Percentiles rank a stretch among this genome's conserved stretches.
phyloP scores from a whole-genome alignment of 306 rosid genomes.

The Vigna radiata region DNA sequence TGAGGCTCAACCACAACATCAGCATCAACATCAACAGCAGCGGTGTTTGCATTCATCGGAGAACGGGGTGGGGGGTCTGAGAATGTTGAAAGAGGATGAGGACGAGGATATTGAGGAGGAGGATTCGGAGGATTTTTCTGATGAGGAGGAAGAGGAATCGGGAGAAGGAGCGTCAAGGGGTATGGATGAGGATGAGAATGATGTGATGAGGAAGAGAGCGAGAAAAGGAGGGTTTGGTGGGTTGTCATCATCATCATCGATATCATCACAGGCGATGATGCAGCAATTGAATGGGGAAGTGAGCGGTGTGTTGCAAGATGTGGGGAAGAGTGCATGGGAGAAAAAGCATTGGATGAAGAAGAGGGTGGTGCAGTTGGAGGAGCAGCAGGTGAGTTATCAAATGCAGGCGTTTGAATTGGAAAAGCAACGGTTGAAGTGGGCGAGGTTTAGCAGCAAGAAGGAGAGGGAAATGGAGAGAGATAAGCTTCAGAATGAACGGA shows the following conservation, averaged over 20 bases:
- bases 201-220: conserved; percentile 49
- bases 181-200: conserved; percentile 62
- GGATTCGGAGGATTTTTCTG: conserved; percentile 65
- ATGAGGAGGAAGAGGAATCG: conserved; percentile 68
- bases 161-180: conserved; percentile 57
- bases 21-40: conserved; percentile 30
- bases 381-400: conserved; percentile 60
- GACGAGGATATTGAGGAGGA: conserved; percentile 58
- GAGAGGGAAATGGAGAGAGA: conserved; percentile 89
- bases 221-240: conserved; percentile 49
- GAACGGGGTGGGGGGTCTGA: conserved; percentile 47
- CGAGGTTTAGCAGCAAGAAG: conserved; percentile 77
- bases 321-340: conserved; percentile 66
- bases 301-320: conserved; percentile 68
- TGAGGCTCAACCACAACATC: conserved; percentile 38
- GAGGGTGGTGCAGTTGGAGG: conserved; percentile 65
- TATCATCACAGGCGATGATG: conserved; percentile 44
- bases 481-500: conserved; percentile 73
- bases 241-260: background rate
- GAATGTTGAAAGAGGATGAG: conserved; percentile 62
- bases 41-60: conserved; percentile 67
- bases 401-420: conserved; percentile 72
- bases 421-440: conserved; percentile 87
- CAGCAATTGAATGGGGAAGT: conserved; percentile 62
- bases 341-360: conserved; percentile 84